Percentiles rank a stretch among this genome's conserved stretches.
These are phyloP conservation scores for Penicilliopsis zonata DNA, from an alignment of 495 filamentous ascomycete species.

Conservation along the genomic window DNA sequence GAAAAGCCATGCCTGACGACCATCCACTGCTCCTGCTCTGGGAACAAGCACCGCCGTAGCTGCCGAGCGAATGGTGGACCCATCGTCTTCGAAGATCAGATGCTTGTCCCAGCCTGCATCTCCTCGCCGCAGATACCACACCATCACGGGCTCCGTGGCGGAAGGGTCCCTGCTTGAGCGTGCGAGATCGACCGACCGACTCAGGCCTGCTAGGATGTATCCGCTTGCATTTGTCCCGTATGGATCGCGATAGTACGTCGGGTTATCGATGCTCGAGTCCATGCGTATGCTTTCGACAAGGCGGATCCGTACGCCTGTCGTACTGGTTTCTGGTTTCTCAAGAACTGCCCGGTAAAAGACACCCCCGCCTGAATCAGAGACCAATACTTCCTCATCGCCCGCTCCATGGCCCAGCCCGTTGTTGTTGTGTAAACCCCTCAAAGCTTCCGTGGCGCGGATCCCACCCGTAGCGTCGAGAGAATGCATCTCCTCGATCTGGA, in stretches of 20 bases:
- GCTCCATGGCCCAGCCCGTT: slow-evolving; percentile 47
- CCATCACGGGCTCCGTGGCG: slow-evolving; percentile 30
- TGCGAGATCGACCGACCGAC: slow-evolving; percentile 22
- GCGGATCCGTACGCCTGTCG: slow-evolving; percentile 20
- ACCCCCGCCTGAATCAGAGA: slow-evolving; percentile 27
- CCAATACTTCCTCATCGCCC: slow-evolving; percentile 32
- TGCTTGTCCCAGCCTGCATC: slow-evolving; percentile 24
- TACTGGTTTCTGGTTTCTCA: slow-evolving; percentile 5
- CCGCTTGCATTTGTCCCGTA: slow-evolving; percentile 40
- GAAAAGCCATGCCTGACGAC: slow-evolving; percentile 44
- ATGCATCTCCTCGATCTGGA: slow-evolving; percentile 13
- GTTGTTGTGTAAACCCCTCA: slow-evolving; percentile 32
- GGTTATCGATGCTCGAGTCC: slow-evolving; percentile 42
- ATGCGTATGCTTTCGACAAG: slow-evolving; percentile 29
- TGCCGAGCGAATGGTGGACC: slow-evolving; percentile 33
- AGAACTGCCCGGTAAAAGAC: slow-evolving; percentile 20
- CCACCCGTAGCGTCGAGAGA: slow-evolving; percentile 11
- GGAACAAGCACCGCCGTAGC: slow-evolving; percentile 43
- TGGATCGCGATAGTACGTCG: slow-evolving; percentile 40
- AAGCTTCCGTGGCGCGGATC: slow-evolving; percentile 30
- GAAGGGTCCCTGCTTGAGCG: slow-evolving; percentile 20
- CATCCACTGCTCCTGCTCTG: slow-evolving; percentile 21
- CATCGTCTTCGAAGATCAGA: slow-evolving; percentile 48
- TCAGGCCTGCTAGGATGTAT: slow-evolving; percentile 39
- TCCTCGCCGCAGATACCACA: slow-evolving; percentile 29